Evolutionary conservation across 371 early-diverging fungal species (phyloP).

Genomic region (Umbelopsis sp.): DNA sequence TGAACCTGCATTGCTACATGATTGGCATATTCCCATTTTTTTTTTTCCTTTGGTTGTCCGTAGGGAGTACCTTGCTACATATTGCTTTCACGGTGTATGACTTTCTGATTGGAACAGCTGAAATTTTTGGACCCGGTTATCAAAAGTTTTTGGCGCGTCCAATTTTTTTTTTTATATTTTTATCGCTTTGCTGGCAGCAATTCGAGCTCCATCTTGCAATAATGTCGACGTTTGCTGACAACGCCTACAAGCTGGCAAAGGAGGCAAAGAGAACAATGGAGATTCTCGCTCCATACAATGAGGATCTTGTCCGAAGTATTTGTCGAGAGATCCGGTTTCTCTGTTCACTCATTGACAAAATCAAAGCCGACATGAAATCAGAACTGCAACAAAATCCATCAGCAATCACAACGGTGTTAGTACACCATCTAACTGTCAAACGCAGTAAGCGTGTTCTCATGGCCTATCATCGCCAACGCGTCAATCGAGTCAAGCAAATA

Average conservation of each 20-base stretch:
- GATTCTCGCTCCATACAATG: constrained; percentile 76
- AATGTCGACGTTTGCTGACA: constrained; percentile 69
- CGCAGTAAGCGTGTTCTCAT: constrained; percentile 90
- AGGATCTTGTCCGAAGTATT: constrained; percentile 80
- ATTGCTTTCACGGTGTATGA: no score
- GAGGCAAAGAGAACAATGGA: constrained; percentile 83
- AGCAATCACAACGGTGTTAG: constrained; percentile 42
- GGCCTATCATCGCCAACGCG: constrained; percentile 82
- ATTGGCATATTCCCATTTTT: no score
- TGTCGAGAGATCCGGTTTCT: constrained; percentile 77
- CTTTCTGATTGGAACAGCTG: no score
- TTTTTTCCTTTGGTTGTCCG: no score
- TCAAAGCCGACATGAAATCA: constrained; percentile 31
- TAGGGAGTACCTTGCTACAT: no score
- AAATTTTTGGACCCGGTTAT: no score
- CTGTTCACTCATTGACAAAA: constrained; percentile 43
- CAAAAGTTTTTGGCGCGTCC: no score
- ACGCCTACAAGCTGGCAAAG: constrained; percentile 77
- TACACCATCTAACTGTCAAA: constrained; percentile 62
- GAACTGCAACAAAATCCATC: constrained; percentile 37
- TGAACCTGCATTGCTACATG: no score
- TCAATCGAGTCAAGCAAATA: constrained; percentile 72
- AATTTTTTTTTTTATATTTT: neutral
- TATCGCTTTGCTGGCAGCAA: neutral
- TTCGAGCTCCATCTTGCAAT: neutral